Base-by-base conservation (phyloP, 2,329 filamentous ascomycete species). In the Cordyceps farinosa region DNA sequence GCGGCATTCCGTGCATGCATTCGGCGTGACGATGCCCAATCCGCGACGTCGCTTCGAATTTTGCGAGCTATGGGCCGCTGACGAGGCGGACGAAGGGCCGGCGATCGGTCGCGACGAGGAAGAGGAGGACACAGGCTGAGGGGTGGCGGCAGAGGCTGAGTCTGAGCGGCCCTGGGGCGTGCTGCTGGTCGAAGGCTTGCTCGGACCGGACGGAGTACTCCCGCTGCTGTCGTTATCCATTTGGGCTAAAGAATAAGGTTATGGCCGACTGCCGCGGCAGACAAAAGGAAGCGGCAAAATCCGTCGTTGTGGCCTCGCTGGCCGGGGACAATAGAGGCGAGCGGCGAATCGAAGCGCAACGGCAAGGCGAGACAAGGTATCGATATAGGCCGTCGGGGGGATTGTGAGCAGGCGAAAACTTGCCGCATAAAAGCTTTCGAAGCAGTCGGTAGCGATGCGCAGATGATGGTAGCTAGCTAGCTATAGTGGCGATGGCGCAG, bases 1-100 rank as follows among this genome's bases (percentile, higher is more conserved):
- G 61, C 84, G 80, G 68, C 84, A 86, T 70, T 86, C 84, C 22
- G 82, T 86, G 70, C 84, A 86, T 30, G 84, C 84, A 72, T 86
- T 86, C 48, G 82, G 82, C 5, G 84, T 86, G 13, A 86, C 83
- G 1, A 85, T 74, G 22, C 84, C 84, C 4, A 84, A 69, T 1
- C 84, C 84, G 54, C 84, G 79, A 54, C 81, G 78, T 17, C 84
- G 76, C 70, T 85, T 86, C 3, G 81, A 81, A 27, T 75, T 70
- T 61, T 77, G 72, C 3, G 69, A 62, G 52, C 52, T 54, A 63
- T 70, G 67, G 30, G 70, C 62, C n/a, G 67, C 32, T 5, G 44
- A 50, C 3, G 55, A 53, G 4, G 38, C 13, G 6, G 52, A 50
- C 9, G 54, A 58, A 7, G 58, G 54, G 15, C 48, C 53, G n/a